A percentile compares a stretch with the other conserved stretches of the same genome.
Evolutionary conservation across 2,329 filamentous ascomycete genomes (phyloP).

Genomic region (Diaporthe sp.): DNA sequence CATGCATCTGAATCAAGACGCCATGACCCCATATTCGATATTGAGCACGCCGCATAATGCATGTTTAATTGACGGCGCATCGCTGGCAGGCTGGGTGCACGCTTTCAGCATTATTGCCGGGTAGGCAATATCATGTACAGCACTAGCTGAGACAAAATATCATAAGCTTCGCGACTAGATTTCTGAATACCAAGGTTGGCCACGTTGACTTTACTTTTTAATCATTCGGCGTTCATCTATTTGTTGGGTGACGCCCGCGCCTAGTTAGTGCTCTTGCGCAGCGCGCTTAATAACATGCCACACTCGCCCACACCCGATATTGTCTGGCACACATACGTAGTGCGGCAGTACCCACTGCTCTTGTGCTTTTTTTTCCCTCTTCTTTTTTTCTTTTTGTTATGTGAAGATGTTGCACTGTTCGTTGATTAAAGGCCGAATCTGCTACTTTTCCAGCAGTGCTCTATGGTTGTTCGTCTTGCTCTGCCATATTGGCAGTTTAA

Average conservation of each 20-base stretch:
- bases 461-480: not conserved
- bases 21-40: not conserved
- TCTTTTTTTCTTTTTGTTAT: not conserved
- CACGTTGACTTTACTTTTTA: not conserved
- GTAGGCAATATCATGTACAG: not conserved
- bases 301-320: too few species aligned
- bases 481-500: not conserved
- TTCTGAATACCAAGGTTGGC: not conserved
- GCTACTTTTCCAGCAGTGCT: not conserved
- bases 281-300: not conserved
- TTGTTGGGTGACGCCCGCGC: not conserved
- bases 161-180: not conserved
- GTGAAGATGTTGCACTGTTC: not conserved
- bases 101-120: not conserved
- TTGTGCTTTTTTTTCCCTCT: not conserved
- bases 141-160: not conserved
- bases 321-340: not conserved
- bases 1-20: not conserved
- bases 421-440: not conserved
- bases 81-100: not conserved
- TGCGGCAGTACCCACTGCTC: not conserved
- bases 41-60: not conserved
- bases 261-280: not conserved
- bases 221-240: constrained; percentile 2
- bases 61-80: not conserved